A percentile compares a stretch with the other conserved stretches of the same genome.
phyloP scores from a whole-genome alignment of 768 basidiomycete genomes.

The Suillus brevipes region DNA sequence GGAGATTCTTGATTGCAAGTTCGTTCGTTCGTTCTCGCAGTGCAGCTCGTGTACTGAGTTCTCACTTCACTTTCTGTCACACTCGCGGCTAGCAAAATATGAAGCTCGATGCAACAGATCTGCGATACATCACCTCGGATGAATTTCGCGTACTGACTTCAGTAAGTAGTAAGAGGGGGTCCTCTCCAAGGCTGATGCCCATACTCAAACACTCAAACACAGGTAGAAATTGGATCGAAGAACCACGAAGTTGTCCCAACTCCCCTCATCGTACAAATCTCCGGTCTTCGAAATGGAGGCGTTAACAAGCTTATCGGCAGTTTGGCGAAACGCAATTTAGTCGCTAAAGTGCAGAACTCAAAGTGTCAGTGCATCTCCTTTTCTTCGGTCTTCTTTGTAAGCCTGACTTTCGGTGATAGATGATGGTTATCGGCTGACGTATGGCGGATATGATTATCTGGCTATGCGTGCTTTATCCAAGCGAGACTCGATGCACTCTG shows the following conservation, averaged over 20 bases:
- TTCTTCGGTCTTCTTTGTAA: neutral
- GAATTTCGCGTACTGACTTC: constrained; percentile 98
- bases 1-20: neutral
- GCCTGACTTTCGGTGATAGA: constrained; percentile 48
- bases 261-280: constrained; percentile 85
- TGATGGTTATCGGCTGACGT: constrained; percentile 95
- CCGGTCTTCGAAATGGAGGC: constrained; percentile 88
- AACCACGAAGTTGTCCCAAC: constrained; percentile 97
- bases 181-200: constrained; percentile 6
- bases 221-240: constrained; percentile 98
- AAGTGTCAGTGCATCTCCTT: constrained; percentile 61
- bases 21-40: neutral
- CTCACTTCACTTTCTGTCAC: neutral
- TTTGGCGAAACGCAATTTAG: constrained; percentile 88
- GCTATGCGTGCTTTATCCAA: constrained; percentile 93
- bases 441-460: constrained; percentile 97
- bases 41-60: neutral
- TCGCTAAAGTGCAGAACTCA: constrained; percentile 86
- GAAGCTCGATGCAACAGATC: constrained; percentile 94
- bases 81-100: constrained; percentile 40
- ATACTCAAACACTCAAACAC: neutral
- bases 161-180: constrained; percentile 52
- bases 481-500: constrained; percentile 82
- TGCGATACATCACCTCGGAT: constrained; percentile 88
- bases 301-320: constrained; percentile 91